Base-by-base conservation (phyloP, 1,284 basidiomycete species). In the Peniophora sp. region DNA sequence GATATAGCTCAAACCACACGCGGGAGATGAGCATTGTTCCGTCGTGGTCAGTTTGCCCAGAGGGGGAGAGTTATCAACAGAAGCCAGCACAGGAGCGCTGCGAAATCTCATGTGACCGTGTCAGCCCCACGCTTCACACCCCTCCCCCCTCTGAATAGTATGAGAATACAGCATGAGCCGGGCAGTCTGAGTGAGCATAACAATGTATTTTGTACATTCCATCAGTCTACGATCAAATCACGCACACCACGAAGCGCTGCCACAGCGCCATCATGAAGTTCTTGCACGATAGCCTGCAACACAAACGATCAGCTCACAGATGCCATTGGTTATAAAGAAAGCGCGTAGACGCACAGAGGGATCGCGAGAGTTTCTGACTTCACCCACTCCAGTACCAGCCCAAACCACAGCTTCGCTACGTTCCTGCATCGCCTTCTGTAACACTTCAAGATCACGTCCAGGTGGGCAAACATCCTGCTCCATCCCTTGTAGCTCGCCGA, bases 321-420 rank as follows among this genome's bases (percentile, higher is more conserved):
- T 45, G 14, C 12, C 27, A 11, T 14, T 16, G 11, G 35, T 27
- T 43, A 36, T 41, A 43, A 47, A 51, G 52, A 45, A 35, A 48
- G 46, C 39, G 36, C 11, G 39, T 19, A 36, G 16, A 56, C 70
- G 57, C 52, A 84, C 85, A 72, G 76, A 73, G 8, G 83, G 81
- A 36, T 75, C 65, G 60, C 77, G 73, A 53, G 79, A 69, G 53
- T 73, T 68, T 27, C 69, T 69, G 65, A 85, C 73, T 48, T 78
- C 68, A n/a, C 77, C 79, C 49, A 86, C 76, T 34, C 83, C 79
- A 49, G 76, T 72, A 19, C 88, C 87, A 19, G 82, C 77, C 85
- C 86, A 89, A n/a, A 80, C 69, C 16, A 87, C 64, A 55, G 78
- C 73, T 52, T 65, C 63, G 19, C 66, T 59, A 3, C 69, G 81